phyloP scores from a whole-genome alignment of 164 flowering plant species.

The Platanus orientalis region DNA sequence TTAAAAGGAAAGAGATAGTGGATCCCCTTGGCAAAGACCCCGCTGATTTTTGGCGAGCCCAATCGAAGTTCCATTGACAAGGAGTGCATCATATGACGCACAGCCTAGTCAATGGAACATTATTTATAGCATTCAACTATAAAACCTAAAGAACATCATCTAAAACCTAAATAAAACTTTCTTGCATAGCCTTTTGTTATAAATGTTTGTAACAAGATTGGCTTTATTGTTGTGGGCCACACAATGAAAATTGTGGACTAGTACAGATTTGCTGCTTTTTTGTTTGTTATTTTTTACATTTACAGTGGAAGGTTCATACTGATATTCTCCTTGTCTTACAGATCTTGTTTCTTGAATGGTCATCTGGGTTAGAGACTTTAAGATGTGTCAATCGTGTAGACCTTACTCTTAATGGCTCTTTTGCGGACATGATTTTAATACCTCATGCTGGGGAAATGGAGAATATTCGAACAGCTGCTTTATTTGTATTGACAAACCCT shows the following conservation, averaged over 20 bases:
- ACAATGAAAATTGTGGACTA: neutral
- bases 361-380: constrained; percentile 56
- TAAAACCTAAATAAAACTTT: no score
- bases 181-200: no score
- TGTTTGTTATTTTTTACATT: constrained; percentile 1
- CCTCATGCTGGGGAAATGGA: constrained; percentile 40
- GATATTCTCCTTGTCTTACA: no score
- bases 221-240: neutral
- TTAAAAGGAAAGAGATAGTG: no score
- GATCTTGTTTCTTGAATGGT: constrained; percentile 83
- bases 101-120: no score
- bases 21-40: no score
- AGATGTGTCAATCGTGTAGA: constrained; percentile 60
- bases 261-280: constrained; percentile 1
- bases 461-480: constrained; percentile 34
- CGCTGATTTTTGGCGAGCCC: no score
- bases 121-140: no score
- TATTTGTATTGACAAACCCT: constrained; percentile 77
- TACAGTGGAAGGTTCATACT: neutral
- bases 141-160: no score
- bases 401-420: constrained; percentile 68
- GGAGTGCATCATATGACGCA: no score
- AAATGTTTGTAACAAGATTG: no score
- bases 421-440: constrained; percentile 77
- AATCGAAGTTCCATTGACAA: no score